Percentiles rank a stretch among this genome's conserved stretches.
Conservation (phyloP, 2,329 filamentous ascomycete species). For the Clonostachys solani region DNA sequence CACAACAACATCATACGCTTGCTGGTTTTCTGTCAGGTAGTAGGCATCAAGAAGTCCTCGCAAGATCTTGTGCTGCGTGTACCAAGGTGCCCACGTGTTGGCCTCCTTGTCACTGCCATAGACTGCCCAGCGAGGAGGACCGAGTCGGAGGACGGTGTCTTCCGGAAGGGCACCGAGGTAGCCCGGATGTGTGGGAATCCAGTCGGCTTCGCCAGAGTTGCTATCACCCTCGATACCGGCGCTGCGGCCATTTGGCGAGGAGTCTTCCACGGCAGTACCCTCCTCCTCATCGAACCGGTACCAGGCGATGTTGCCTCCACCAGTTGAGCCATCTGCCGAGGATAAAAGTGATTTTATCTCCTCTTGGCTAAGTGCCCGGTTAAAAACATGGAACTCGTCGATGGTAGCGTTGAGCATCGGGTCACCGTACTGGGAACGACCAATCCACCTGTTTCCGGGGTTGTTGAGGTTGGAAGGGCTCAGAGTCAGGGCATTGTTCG, state of each 20-base stretch:
- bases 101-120: slow-evolving; percentile 16
- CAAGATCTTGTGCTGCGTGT: slow-evolving; percentile 26
- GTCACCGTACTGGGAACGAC: slow-evolving; percentile 9
- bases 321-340: slow-evolving; percentile 8
- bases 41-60: slow-evolving; percentile 23
- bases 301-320: slow-evolving; percentile 12
- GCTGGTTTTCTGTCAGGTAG: slow-evolving; percentile 23
- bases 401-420: slow-evolving; percentile 8
- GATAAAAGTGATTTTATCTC: slow-evolving; percentile 8
- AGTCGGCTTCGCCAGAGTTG: slow-evolving; percentile 9
- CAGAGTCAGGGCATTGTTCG: slow-evolving; percentile 7
- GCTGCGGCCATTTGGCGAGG: slow-evolving; percentile 9
- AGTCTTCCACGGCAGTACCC: slow-evolving; percentile 7
- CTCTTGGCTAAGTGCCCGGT: slow-evolving; percentile 7
- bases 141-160: slow-evolving; percentile 21
- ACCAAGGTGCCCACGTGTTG: slow-evolving; percentile 26
- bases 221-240: slow-evolving; percentile 6
- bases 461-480: slow-evolving; percentile 8
- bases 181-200: slow-evolving; percentile 20
- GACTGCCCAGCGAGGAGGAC: slow-evolving; percentile 22
- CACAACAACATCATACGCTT: slow-evolving; percentile 16
- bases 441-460: slow-evolving; percentile 13
- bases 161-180: slow-evolving; percentile 23
- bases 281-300: slow-evolving; percentile 11
- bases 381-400: slow-evolving; percentile 13